Evolutionary conservation across 2,329 filamentous ascomycete genomes (phyloP).

Genomic region (Fusarium coicis): DNA sequence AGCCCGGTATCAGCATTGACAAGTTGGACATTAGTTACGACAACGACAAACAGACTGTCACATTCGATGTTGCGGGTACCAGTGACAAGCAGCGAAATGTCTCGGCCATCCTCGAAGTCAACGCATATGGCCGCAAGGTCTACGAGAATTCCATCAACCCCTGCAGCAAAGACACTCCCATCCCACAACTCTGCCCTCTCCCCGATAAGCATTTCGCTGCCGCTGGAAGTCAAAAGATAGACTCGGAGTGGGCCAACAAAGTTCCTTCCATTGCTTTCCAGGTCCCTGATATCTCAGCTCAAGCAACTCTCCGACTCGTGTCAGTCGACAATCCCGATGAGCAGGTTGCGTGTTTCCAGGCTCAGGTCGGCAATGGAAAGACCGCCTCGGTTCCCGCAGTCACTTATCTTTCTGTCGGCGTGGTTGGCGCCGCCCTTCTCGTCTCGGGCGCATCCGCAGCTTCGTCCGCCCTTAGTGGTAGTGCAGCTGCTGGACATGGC

Average conservation of each 20-base stretch:
- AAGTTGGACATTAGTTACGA: slow-evolving; percentile 83
- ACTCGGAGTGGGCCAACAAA: slow-evolving; percentile 73
- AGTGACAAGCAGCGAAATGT: slow-evolving; percentile 83
- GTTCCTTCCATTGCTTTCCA: slow-evolving; percentile 92
- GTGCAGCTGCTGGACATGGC: slow-evolving; percentile 66
- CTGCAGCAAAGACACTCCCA: slow-evolving; percentile 73
- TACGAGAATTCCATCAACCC: slow-evolving; percentile 87
- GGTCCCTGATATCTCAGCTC: slow-evolving; percentile 88
- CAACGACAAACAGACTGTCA: slow-evolving; percentile 75
- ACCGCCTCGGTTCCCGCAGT: slow-evolving; percentile 79
- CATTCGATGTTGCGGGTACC: slow-evolving; percentile 84
- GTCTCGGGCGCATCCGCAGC: slow-evolving; percentile 78
- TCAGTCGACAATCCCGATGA: slow-evolving; percentile 63
- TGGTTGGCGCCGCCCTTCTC: slow-evolving; percentile 84
- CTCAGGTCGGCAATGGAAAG: slow-evolving; percentile 87
- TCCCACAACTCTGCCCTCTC: slow-evolving; percentile 85
- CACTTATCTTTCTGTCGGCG: slow-evolving; percentile 83
- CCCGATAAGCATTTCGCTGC: slow-evolving; percentile 80
- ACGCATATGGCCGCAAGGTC: slow-evolving; percentile 84
- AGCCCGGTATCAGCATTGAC: slow-evolving; percentile 72
- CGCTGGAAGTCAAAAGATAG: slow-evolving; percentile 76
- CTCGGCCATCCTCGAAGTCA: slow-evolving; percentile 78
- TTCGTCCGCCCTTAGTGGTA: slow-evolving; percentile 64
- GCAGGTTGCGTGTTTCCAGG: slow-evolving; percentile 84
- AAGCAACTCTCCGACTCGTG: slow-evolving; percentile 81